Conservation (phyloP, 352 stramenopile genomes). For the Globisporangium takayamanum region DNA sequence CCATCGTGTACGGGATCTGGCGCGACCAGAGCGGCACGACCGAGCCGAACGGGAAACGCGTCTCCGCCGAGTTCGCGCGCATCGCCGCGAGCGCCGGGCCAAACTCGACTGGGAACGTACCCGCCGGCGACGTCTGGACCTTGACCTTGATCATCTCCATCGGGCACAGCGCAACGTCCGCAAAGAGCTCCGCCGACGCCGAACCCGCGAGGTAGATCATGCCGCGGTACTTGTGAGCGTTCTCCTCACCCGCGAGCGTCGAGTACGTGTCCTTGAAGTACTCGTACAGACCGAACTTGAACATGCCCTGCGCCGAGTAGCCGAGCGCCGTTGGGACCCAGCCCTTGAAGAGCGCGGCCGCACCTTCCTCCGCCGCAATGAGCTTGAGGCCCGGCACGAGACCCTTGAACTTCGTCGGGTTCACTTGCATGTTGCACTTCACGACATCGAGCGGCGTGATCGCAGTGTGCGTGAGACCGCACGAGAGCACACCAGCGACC, state of each 20-base stretch:
- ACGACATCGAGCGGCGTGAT: constrained; percentile 92
- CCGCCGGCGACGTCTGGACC: constrained; percentile 87
- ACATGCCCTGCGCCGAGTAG: constrained; percentile 88
- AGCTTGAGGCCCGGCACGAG: constrained; percentile 77
- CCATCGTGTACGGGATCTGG: constrained; percentile 99
- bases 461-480: constrained; percentile 89
- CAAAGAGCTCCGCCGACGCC: constrained; percentile 92
- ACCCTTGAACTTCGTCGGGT: constrained; percentile 80
- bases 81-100: constrained; percentile 82
- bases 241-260: constrained; percentile 88
- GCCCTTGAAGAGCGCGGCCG: constrained; percentile 84
- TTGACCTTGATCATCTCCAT: constrained; percentile 96
- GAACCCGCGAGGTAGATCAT: constrained; percentile 90
- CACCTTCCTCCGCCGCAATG: constrained; percentile 85
- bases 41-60: constrained; percentile 89
- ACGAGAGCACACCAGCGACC: constrained; percentile 89
- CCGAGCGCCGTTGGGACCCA: constrained; percentile 90
- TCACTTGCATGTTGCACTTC: constrained; percentile 95
- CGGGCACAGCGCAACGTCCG: constrained; percentile 90
- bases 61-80: constrained; percentile 83
- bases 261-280: constrained; percentile 95
- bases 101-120: constrained; percentile 88
- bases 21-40: constrained; percentile 88
- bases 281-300: constrained; percentile 95
- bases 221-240: constrained; percentile 90